Evolutionary conservation across 2,329 filamentous ascomycete genomes (phyloP).

Genomic region (Colletotrichum sp.): DNA sequence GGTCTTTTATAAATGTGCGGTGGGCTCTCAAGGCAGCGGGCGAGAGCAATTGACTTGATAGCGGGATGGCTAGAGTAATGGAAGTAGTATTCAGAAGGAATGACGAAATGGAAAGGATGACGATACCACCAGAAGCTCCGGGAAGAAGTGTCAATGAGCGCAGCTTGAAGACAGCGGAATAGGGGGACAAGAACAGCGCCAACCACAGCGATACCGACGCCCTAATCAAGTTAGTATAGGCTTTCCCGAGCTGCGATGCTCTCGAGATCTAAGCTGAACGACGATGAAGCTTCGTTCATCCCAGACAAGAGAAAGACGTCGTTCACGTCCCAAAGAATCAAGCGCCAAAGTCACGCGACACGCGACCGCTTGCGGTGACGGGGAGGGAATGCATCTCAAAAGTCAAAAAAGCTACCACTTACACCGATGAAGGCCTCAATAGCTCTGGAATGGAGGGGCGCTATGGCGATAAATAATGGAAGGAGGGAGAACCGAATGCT

Average conservation of each 20-base stretch:
- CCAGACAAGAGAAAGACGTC: neutral
- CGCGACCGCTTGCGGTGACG: neutral
- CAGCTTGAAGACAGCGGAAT: neutral
- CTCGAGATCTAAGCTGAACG: neutral
- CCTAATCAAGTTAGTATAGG: neutral
- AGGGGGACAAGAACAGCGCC: neutral
- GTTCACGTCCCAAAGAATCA: neutral
- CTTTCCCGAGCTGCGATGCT: neutral
- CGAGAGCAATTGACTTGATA: neutral
- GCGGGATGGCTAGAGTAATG: neutral
- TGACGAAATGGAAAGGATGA: neutral
- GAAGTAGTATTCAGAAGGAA: neutral
- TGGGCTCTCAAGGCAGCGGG: neutral
- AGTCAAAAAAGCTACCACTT: neutral
- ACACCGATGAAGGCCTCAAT: neutral
- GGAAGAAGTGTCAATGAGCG: neutral
- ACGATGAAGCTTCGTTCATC: neutral
- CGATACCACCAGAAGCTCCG: neutral
- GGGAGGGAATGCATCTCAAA: neutral
- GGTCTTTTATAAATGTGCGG: neutral
- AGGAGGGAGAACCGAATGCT: neutral
- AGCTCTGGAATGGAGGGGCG: neutral
- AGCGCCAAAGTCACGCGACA: neutral
- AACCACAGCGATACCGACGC: neutral
- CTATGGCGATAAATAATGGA: neutral